Evolutionary conservation across 1,284 basidiomycete species (phyloP).

Genomic region (Microbotryum violaceum): DNA sequence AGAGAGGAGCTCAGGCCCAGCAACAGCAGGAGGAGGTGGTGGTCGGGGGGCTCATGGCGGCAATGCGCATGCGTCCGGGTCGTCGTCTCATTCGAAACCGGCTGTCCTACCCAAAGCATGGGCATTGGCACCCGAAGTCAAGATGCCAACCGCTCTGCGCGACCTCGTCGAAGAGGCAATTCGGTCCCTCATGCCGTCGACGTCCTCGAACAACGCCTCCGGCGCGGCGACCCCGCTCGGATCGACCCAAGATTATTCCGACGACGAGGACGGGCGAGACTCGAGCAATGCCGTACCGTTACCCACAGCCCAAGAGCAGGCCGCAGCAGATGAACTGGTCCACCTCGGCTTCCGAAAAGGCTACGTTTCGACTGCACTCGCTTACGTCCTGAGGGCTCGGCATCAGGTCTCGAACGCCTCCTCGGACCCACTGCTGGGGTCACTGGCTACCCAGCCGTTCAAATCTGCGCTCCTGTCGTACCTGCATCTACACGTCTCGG

Average conservation of each 20-base stretch:
- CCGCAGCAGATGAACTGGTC: conserved; percentile 35
- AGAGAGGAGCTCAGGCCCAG: neutral
- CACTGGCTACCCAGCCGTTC: conserved; percentile 18
- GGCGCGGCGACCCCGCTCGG: neutral
- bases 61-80: conserved; percentile 2
- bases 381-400: conserved; percentile 13
- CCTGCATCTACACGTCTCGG: conserved; percentile 64
- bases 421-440: conserved; percentile 13
- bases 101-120: conserved; percentile 49
- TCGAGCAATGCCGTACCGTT: neutral
- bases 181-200: conserved; percentile 12
- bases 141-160: conserved; percentile 67
- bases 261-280: neutral
- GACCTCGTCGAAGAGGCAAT: conserved; percentile 65
- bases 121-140: conserved; percentile 67
- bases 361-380: conserved; percentile 40
- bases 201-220: neutral
- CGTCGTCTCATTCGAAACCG: neutral
- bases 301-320: conserved; percentile 6
- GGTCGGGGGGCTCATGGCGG: neutral
- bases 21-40: conserved; percentile 12
- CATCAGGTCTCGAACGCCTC: neutral
- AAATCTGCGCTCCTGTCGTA: conserved; percentile 64
- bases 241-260: neutral
- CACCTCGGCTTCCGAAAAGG: conserved; percentile 44